Percentiles rank a stretch among this genome's conserved stretches.
These are phyloP conservation scores for Ligustrum vulgare DNA, from an alignment of 257 asterid genomes.

Conservation along the genomic window DNA sequence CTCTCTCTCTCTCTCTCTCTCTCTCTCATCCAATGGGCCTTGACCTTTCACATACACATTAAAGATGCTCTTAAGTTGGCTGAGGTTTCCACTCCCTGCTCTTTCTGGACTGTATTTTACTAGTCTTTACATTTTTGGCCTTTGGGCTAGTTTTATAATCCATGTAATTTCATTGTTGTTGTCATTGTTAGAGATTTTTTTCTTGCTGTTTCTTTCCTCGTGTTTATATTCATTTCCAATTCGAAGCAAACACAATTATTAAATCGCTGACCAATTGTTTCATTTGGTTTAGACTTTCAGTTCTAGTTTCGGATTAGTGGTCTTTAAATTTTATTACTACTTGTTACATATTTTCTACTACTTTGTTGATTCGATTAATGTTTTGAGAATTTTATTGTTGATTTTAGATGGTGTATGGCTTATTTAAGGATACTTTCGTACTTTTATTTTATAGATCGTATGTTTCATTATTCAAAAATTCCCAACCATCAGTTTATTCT, in stretches of 20 bases:
- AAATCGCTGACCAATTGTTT: neutral
- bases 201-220: neutral
- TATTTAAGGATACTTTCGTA: neutral
- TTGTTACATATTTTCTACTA: neutral
- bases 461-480: neutral
- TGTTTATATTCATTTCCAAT: neutral
- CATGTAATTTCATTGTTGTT: neutral
- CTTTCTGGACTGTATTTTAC: neutral
- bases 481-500: neutral
- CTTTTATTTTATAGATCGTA: neutral
- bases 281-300: neutral
- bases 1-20: no score
- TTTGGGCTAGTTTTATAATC: neutral
- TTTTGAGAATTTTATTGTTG: neutral
- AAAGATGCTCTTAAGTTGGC: neutral
- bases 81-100: neutral
- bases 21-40: no score
- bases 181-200: neutral
- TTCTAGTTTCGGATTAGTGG: neutral
- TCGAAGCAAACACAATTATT: neutral
- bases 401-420: neutral
- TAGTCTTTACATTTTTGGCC: neutral
- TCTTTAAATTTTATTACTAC: neutral
- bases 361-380: neutral
- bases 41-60: no score